A percentile compares a stretch with the other conserved stretches of the same genome.
phyloP scores from a whole-genome alignment of 352 stramenopile genomes.

The Phytopythium kandeliae region DNA sequence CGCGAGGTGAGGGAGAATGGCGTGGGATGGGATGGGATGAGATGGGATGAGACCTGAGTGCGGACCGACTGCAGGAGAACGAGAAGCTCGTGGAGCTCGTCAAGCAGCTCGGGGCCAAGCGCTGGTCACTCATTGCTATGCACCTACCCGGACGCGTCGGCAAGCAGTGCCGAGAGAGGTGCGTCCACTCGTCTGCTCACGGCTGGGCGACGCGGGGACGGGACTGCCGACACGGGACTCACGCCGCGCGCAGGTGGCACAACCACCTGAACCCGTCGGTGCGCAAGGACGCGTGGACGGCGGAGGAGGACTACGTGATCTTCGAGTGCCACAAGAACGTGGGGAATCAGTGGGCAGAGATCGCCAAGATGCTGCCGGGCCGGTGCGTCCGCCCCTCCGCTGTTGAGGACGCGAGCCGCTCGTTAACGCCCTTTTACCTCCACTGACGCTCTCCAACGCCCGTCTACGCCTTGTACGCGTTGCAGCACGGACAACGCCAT shows the following conservation, averaged over 20 bases:
- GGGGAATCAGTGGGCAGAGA: conserved; percentile 91
- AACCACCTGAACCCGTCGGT: conserved; percentile 87
- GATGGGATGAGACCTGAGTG: too few species aligned
- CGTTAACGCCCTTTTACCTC: background rate
- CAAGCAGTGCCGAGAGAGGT: conserved; percentile 86
- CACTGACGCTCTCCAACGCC: too few species aligned
- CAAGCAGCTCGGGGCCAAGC: conserved; percentile 85
- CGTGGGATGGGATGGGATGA: too few species aligned
- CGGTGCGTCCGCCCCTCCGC: conserved; percentile 18
- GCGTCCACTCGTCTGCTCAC: background rate
- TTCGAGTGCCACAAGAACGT: conserved; percentile 90
- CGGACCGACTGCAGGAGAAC: conserved; percentile 75
- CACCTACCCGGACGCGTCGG: conserved; percentile 82
- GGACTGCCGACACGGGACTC: too few species aligned
- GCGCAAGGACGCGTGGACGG: conserved; percentile 85
- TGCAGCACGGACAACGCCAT: conserved; percentile 86
- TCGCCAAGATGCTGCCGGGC: conserved; percentile 87
- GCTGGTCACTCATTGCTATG: conserved; percentile 88
- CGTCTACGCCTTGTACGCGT: too few species aligned
- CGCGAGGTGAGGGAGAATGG: conserved; percentile 27
- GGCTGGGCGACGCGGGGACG: too few species aligned
- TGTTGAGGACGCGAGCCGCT: too few species aligned
- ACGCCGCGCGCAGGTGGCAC: conserved; percentile 57
- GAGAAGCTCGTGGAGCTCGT: conserved; percentile 86
- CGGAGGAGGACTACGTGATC: conserved; percentile 89